Base-by-base conservation (phyloP, 495 filamentous ascomycete genomes). In the Diplogelasinospora grovesii region DNA sequence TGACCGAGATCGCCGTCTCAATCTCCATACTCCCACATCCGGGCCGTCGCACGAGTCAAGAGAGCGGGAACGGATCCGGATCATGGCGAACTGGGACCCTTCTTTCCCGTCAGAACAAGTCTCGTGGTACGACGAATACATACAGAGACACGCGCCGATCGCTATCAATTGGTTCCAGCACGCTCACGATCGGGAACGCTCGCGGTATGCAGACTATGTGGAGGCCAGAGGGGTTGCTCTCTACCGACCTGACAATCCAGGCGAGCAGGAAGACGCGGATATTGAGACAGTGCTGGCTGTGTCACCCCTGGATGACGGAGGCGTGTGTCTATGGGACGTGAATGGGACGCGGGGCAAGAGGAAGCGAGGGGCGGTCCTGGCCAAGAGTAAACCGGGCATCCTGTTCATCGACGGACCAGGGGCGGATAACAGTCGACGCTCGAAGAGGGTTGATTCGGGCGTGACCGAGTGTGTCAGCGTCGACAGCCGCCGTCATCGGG, bases 51-150 rank as follows among this genome's bases (percentile, higher is more conserved):
- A 39, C 10, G 61, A 67, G 43, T 65, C 69, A 40, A 48, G 52
- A 24, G 50, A 63, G 27, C 52, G 60, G 53, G 53, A 74, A 70
- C 63, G 76, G 65, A 45, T 61, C 14, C 69, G 70, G 7, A 65
- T 74, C 36, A 74, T 83, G 36, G 80, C 78, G 4, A 85, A 83
- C 46, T 94, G 88, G 88, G 87, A 95, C 46, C 85, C 86, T 2
- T 75, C 76, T 4, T 83, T 82, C 43, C 78, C 82, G 10, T 62
- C 65, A 9, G 82, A 86, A 56, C 64, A 65, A 25, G 67, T 85
- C 10, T 75, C 85, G 36, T 95, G 86, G 81, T 95, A 93, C 49
- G 77, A 82, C 36, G 89, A 95, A 60, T 95, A 85, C 57, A 83
- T 90, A 46, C 85, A 87, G 19, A 72, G 88, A 16, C 74, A 92